Evolutionary conservation across 192 early-diverging fungal species (phyloP), one percentile per base, ranked within the genome.

Genomic region (Backusella parvicylindrica): DNA sequence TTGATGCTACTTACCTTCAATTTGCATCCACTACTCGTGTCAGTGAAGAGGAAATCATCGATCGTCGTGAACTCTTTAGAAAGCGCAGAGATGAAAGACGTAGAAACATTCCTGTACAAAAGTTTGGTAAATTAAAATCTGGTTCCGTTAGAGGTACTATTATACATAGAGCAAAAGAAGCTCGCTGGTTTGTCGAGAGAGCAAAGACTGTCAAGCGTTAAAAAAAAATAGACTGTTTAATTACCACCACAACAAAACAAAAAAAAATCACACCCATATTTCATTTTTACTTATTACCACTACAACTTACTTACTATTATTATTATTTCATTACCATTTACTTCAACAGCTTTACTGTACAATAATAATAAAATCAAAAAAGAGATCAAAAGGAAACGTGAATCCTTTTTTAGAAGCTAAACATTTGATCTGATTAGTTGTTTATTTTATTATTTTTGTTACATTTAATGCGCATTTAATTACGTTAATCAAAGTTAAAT

Each of bases 1-100:
- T 91, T 79, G 87, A 90, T 64, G 83, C 67, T 37, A 76, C 80
- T 31, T 83, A 81, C 26, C 72, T 72, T 37, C 76, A 76, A 60
- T 68, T 60, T 9, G 74, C 70, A 13, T 68, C 70, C 3, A 33
- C 74, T 37, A 74, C 76, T 16, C 74, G 75, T 37, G 75, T 84
- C 1, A 72, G 71, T n/a, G 77, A 75, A 9, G 68, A 73, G 38
- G 83, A 84, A 38, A 81, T 84, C 23, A 72, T 73, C 38, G 38
- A 75, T 28, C 68, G 68, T 53, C 63, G 83, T 30, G 77, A 79
- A 30, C 38, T 78, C n/a, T 81, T 84, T 37, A 74, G 71, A 71
- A 70, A 75, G 12, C 60, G 80, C 41, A 74, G 83, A 67, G 77
- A 81, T 67, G 71, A 81, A 64, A 66, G 77, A 72, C 74, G 79